A percentile compares a stretch with the other conserved stretches of the same genome.
Evolutionary conservation across 2,329 filamentous ascomycete genomes (phyloP).

Genomic region (Colletotrichum cordylinicola): DNA sequence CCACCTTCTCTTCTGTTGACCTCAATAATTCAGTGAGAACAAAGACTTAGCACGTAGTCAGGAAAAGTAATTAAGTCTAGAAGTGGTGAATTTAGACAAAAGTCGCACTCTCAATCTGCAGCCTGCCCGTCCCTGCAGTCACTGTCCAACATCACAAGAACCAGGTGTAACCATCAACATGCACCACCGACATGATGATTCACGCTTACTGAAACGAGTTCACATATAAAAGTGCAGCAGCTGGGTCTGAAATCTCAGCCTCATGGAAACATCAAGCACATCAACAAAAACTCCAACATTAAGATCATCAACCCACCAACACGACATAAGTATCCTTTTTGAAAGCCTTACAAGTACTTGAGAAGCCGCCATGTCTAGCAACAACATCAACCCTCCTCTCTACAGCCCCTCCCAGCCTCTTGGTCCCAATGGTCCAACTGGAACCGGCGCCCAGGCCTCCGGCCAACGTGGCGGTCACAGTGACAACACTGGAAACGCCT

Average conservation of each 20-base stretch:
- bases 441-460: background rate
- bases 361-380: background rate
- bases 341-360: background rate
- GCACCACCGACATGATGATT: background rate
- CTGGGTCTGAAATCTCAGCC: background rate
- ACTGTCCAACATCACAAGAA: background rate
- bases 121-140: background rate
- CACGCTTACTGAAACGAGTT: background rate
- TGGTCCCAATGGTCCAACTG: background rate
- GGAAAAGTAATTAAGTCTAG: background rate
- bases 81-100: background rate
- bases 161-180: background rate
- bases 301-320: background rate
- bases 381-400: background rate
- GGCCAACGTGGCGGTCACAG: background rate
- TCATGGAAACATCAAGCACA: background rate
- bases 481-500: background rate
- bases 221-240: background rate
- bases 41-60: accelerated
- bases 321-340: background rate
- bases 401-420: background rate
- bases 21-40: accelerated
- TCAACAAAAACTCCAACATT: background rate
- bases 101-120: background rate
- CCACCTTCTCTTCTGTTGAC: accelerated